Base-by-base conservation (phyloP, 495 filamentous ascomycete genomes). In the Apiosordaria backusii region DNA sequence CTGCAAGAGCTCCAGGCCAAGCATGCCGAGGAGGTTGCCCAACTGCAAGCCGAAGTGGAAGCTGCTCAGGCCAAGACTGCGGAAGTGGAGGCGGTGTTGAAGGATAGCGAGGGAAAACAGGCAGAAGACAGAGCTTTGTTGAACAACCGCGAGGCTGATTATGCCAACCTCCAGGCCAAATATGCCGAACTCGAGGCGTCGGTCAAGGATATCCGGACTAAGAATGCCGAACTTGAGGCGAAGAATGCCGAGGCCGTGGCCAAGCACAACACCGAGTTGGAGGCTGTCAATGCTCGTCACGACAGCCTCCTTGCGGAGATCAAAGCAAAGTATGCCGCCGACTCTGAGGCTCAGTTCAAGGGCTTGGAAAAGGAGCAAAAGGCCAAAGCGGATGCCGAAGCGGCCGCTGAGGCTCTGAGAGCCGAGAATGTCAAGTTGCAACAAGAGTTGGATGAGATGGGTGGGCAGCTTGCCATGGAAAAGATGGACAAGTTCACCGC, bases 401-500 rank as follows among this genome's bases (percentile, higher is more conserved):
- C 66, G 18, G 63, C 65, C 9, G 29, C 71, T 25, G 71, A 60
- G 21, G 50, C 69, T 9, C 69, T 71, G 59, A 72, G 75, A 70
- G 72, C 70, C 25, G 75, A 76, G 22, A 70, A 83, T 15, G 67
- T 65, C 27, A 78, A 80, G 67, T 59, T 73, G 3, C 74, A 84
- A 57, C 71, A 68, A 7, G 82, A 85, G 50, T 61, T 76, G 25
- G 80, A 82, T 58, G 70, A 74, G 6, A 68, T 85, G 54, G 77
- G 77, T 62, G 76, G 83, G 67, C 72, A 81, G 63, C 79, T 86
- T 19, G 83, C 82, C 3, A 71, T 78, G 52, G 82, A 84, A 65
- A 85, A 85, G 73, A 82, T 83, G 81, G 81, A 80, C 52, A 85
- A 83, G 55, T 80, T 83, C 25, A 78, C 78, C 52, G 80, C 83